phyloP scores from a whole-genome alignment of 73 alveolate genomes.

The Blepharisma stoltei region DNA sequence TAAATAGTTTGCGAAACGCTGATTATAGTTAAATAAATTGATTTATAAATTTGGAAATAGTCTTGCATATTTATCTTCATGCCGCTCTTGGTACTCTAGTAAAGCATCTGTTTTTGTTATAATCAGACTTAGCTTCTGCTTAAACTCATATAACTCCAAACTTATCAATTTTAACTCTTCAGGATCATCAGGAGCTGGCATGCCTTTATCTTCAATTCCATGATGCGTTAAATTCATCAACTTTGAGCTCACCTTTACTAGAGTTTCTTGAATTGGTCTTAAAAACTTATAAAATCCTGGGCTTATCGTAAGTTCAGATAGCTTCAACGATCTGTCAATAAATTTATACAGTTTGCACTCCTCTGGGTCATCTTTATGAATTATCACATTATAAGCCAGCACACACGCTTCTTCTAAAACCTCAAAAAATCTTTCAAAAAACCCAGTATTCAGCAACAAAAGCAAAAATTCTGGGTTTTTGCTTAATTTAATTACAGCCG shows the following conservation, averaged over 20 bases:
- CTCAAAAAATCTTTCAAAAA: slow-evolving; percentile 14
- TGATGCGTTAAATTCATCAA: neutral
- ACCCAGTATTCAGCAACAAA: neutral
- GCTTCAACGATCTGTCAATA: neutral
- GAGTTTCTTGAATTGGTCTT: neutral
- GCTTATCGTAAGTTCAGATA: neutral
- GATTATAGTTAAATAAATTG: no score
- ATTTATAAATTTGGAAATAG: neutral
- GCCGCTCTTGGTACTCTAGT: slow-evolving; percentile 13
- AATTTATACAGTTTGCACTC: neutral
- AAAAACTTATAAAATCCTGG: slow-evolving; percentile 25
- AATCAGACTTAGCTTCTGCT: neutral
- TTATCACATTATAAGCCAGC: neutral
- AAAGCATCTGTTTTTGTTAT: slow-evolving; percentile 17
- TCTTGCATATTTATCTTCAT: slow-evolving; percentile 16
- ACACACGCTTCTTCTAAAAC: neutral
- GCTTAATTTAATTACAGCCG: slow-evolving; percentile 10
- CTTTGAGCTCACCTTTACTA: neutral
- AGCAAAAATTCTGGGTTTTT: neutral
- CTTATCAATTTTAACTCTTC: slow-evolving; percentile 19
- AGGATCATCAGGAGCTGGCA: slow-evolving; percentile 32
- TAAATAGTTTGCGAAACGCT: no score
- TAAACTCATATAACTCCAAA: neutral
- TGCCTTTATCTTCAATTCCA: neutral
- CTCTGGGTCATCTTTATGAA: slow-evolving; percentile 21